phyloP scores from a whole-genome alignment of 2,329 filamentous ascomycete species.

The Penicillium griseofulvum region DNA sequence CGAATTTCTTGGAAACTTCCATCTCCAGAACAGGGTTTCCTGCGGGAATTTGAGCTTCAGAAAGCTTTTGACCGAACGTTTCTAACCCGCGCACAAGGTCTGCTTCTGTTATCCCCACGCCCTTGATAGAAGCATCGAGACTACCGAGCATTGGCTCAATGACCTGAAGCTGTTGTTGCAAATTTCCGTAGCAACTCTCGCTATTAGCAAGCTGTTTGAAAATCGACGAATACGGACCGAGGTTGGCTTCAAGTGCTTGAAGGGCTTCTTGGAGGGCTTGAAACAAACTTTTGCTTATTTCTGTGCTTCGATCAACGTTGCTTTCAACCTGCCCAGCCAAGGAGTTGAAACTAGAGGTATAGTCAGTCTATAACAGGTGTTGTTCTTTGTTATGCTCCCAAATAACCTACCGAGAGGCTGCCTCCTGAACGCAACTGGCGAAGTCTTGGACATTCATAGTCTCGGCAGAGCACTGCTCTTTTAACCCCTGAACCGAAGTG shows the following conservation, averaged over 20 bases:
- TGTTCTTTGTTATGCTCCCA: background rate
- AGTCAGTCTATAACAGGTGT: background rate
- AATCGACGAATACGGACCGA: constrained; percentile 20
- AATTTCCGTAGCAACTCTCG: constrained; percentile 13
- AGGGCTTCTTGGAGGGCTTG: constrained; percentile 23
- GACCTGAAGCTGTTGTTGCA: constrained; percentile 21
- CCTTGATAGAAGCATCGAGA: constrained; percentile 21
- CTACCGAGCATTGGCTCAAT: constrained; percentile 19
- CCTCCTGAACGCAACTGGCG: constrained; percentile 14
- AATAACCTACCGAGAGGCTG: constrained; percentile 27
- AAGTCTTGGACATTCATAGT: constrained; percentile 20
- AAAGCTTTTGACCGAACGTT: constrained; percentile 18
- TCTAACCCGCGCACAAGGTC: constrained; percentile 32
- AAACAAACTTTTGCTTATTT: constrained; percentile 13
- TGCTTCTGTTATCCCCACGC: constrained; percentile 20
- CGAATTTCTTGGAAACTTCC: constrained; percentile 25
- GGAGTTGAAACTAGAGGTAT: constrained; percentile 21
- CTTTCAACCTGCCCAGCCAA: constrained; percentile 15
- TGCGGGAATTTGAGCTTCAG: constrained; percentile 17
- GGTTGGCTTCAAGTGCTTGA: constrained; percentile 13
- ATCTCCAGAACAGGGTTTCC: constrained; percentile 18
- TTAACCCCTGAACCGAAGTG: constrained; percentile 14
- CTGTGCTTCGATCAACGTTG: constrained; percentile 16
- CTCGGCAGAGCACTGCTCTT: constrained; percentile 13
- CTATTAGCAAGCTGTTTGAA: constrained; percentile 23